These are phyloP conservation scores for Rasamsonia emersonii DNA, from an alignment of 2,329 filamentous ascomycete genomes.

Conservation along the genomic window DNA sequence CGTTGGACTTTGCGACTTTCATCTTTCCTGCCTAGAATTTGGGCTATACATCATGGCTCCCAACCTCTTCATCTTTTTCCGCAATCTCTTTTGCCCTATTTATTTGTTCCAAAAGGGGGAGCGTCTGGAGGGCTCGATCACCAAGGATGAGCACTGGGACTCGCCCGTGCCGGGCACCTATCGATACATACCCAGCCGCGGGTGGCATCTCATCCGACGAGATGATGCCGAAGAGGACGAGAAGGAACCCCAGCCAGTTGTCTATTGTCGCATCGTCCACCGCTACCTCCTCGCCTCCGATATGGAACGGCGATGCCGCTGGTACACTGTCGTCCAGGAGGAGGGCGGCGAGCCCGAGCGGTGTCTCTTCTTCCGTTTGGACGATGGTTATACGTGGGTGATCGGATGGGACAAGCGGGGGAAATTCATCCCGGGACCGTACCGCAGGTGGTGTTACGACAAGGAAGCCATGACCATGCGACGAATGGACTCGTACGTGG, in stretches of 20 bases:
- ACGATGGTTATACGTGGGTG: constrained; percentile 42
- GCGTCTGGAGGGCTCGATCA: constrained; percentile 28
- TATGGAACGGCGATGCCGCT: constrained; percentile 39
- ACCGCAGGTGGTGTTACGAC: constrained; percentile 42
- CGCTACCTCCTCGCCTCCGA: constrained; percentile 42
- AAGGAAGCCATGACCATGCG: constrained; percentile 28
- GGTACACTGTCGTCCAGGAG: constrained; percentile 31
- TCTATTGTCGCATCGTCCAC: constrained; percentile 42
- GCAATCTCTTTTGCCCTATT: constrained; percentile 38
- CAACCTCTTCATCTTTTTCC: constrained; percentile 43
- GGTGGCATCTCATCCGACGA: constrained; percentile 41
- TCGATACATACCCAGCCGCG: constrained; percentile 41
- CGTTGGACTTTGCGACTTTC: constrained; percentile 9
- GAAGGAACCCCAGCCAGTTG: constrained; percentile 28
- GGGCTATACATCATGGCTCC: constrained; percentile 34
- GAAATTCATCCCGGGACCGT: constrained; percentile 43
- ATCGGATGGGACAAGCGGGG: constrained; percentile 42
- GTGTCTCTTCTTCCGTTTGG: constrained; percentile 42
- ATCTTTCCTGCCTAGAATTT: constrained; percentile 2
- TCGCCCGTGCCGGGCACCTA: constrained; percentile 41
- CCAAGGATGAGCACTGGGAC: constrained; percentile 41
- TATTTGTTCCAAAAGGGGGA: constrained; percentile 41
- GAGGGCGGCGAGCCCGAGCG: constrained; percentile 29
- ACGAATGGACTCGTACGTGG: constrained; percentile 23
- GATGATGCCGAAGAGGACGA: constrained; percentile 26